These are phyloP conservation scores for Dothiorella sarmentorum DNA, from an alignment of 2,329 filamentous ascomycete genomes.

Conservation along the genomic window DNA sequence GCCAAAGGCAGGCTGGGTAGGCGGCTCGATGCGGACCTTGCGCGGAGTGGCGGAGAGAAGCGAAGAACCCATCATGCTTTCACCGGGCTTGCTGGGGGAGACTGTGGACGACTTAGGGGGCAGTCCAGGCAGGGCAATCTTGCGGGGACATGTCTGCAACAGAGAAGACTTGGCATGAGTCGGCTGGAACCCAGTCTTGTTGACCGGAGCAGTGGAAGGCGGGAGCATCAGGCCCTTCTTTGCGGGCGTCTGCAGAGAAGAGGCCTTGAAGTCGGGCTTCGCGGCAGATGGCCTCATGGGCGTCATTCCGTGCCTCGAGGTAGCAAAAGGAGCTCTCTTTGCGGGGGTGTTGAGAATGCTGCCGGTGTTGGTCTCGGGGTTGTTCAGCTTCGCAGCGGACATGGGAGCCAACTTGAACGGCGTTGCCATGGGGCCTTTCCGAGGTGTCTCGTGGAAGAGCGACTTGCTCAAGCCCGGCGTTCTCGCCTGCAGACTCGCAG, in stretches of 20 bases:
- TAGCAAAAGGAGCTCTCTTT: conserved; percentile 1
- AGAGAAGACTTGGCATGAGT: conserved; percentile 7
- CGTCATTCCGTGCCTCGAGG: neutral
- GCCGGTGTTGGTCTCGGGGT: neutral
- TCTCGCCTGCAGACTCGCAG: conserved; percentile 5
- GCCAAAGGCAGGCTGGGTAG: neutral
- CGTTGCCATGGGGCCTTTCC: conserved; percentile 11
- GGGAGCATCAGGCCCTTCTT: conserved; percentile 18
- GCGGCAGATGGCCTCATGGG: conserved; percentile 5
- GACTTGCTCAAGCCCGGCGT: conserved; percentile 13
- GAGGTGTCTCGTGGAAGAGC: conserved; percentile 17
- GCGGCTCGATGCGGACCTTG: conserved; percentile 15
- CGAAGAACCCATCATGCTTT: conserved; percentile 4
- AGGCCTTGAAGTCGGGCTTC: neutral
- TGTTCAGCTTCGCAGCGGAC: conserved; percentile 9
- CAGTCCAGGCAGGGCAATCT: conserved; percentile 8
- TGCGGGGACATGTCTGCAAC: conserved; percentile 19
- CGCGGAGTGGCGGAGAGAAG: conserved; percentile 15
- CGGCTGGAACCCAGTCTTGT: neutral
- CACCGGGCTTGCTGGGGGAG: neutral
- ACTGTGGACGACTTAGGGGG: neutral
- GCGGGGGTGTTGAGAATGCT: conserved; percentile 13
- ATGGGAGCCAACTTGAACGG: conserved; percentile 18
- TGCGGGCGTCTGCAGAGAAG: conserved; percentile 17
- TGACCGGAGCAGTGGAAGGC: conserved; percentile 15